Evolutionary conservation across 805 yeast genomes (phyloP).

Genomic region (Dipodascopsis uninucleata): DNA sequence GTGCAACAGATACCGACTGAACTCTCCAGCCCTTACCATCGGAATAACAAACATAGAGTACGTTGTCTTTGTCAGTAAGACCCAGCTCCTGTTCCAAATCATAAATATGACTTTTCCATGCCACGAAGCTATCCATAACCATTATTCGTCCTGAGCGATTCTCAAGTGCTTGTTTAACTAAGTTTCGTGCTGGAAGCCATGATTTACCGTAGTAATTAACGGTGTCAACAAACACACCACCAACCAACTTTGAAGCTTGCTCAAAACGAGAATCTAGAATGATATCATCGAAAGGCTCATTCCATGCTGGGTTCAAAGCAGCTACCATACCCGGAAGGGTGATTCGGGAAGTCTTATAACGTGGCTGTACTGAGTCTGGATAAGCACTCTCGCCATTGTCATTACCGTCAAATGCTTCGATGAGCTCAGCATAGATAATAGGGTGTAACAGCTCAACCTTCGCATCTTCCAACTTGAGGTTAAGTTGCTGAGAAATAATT

Average conservation of each 20-base stretch:
- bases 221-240: slow-evolving; percentile 64
- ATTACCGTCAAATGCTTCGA: slow-evolving; percentile 92
- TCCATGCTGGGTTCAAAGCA: slow-evolving; percentile 83
- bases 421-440: slow-evolving; percentile 78
- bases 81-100: slow-evolving; percentile 55
- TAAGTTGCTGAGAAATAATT: slow-evolving; percentile 46
- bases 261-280: slow-evolving; percentile 59
- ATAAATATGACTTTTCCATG: slow-evolving; percentile 94
- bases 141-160: slow-evolving; percentile 71
- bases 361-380: slow-evolving; percentile 53
- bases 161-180: slow-evolving; percentile 68
- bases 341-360: slow-evolving; percentile 68
- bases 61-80: slow-evolving; percentile 37
- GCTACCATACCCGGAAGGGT: slow-evolving; percentile 75
- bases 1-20: slow-evolving; percentile 81
- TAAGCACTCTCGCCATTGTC: slow-evolving; percentile 87
- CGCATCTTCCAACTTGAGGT: slow-evolving; percentile 37
- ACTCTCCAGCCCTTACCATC: slow-evolving; percentile 76
- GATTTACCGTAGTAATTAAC: slow-evolving; percentile 71
- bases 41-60: slow-evolving; percentile 73
- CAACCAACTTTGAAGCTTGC: slow-evolving; percentile 78
- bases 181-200: slow-evolving; percentile 85
- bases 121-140: slow-evolving; percentile 71
- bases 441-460: slow-evolving; percentile 63
- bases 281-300: slow-evolving; percentile 59